Conservation (phyloP, 2,329 filamentous ascomycete species). For the Zarea fungicola region DNA sequence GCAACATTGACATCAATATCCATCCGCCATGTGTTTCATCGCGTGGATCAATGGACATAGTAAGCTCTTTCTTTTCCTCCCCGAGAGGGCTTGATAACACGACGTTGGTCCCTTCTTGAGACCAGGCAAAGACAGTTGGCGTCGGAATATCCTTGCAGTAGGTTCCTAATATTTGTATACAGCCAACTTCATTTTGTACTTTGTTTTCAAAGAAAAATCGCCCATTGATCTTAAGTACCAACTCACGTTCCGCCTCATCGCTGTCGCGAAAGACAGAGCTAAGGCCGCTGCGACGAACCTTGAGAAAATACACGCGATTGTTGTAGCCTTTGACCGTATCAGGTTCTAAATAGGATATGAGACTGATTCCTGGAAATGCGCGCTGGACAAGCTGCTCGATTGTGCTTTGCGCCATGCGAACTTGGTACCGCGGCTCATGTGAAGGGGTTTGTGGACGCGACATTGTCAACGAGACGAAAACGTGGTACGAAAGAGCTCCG, state of each 20-base stretch:
- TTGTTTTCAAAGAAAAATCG: constrained; percentile 19
- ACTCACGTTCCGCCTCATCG: neutral
- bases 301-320: constrained; percentile 21
- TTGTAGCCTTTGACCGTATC: constrained; percentile 18
- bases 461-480: neutral
- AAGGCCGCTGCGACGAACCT: neutral
- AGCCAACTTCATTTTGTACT: constrained; percentile 21
- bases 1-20: constrained; percentile 18
- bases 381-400: constrained; percentile 13
- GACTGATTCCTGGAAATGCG: constrained; percentile 13
- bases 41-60: neutral
- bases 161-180: constrained; percentile 15
- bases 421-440: constrained; percentile 18
- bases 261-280: constrained; percentile 6
- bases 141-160: constrained; percentile 18
- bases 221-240: constrained; percentile 21
- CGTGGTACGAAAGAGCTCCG: neutral
- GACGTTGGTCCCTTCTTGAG: constrained; percentile 15
- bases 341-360: constrained; percentile 13
- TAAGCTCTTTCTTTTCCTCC: neutral
- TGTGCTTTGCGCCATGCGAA: constrained; percentile 12
- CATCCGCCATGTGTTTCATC: constrained; percentile 15
- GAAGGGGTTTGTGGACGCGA: constrained; percentile 17
- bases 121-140: constrained; percentile 19
- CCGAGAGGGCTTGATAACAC: neutral